Conservation (phyloP, 2,329 filamentous ascomycete genomes). For the Cladosporium sp. region DNA sequence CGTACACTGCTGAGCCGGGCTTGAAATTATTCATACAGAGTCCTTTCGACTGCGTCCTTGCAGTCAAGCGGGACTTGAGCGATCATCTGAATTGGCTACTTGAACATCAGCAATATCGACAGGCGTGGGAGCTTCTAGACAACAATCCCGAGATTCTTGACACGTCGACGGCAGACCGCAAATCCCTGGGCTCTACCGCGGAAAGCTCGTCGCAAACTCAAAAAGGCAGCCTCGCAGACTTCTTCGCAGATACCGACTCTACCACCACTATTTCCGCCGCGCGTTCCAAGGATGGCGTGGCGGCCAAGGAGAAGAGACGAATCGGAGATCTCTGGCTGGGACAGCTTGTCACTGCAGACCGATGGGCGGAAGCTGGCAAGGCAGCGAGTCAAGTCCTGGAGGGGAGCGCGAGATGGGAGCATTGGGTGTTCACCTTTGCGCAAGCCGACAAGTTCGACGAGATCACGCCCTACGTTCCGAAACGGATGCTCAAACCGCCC, state of each 20-base stretch:
- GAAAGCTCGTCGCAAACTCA: constrained; percentile 39
- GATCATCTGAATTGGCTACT: constrained; percentile 85
- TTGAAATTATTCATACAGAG: constrained; percentile 91
- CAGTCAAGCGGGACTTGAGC: constrained; percentile 75
- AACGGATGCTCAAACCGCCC: constrained; percentile 67
- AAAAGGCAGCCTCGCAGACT: constrained; percentile 26
- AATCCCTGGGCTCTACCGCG: constrained; percentile 30
- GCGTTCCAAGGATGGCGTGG: constrained; percentile 50
- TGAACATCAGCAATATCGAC: constrained; percentile 71
- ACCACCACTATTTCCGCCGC: constrained; percentile 58
- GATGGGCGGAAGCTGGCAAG: constrained; percentile 73
- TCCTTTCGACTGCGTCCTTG: constrained; percentile 92
- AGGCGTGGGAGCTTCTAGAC: constrained; percentile 84
- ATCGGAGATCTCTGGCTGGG: constrained; percentile 93
- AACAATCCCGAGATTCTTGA: constrained; percentile 69
- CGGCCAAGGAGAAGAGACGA: constrained; percentile 75
- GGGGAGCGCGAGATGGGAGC: constrained; percentile 79
- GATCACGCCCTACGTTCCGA: constrained; percentile 78
- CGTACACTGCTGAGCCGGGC: constrained; percentile 49
- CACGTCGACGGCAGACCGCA: constrained; percentile 31
- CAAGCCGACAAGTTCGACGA: constrained; percentile 82
- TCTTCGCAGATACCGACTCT: constrained; percentile 56
- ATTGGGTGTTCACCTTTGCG: constrained; percentile 91
- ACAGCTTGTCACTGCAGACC: constrained; percentile 65
- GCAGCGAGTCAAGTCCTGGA: constrained; percentile 77